Evolutionary conservation across 169 alveolate genomes (phyloP).

Genomic region (Cryptosporidium canis): DNA sequence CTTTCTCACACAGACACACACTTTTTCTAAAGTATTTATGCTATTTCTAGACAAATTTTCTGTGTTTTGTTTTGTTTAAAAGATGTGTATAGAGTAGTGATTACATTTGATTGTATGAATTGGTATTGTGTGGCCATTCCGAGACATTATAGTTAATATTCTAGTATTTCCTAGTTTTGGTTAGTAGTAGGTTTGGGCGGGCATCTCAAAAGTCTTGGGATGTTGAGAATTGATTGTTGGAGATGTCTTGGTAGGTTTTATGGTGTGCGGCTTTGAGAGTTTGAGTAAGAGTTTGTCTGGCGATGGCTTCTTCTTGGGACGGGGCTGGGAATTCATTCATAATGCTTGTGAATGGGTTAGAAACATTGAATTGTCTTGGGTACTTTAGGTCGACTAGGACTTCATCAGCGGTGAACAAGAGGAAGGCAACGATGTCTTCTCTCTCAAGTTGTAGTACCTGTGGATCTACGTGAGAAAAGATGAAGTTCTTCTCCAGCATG

Average conservation of each 20-base stretch:
- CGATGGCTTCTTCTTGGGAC: constrained; percentile 71
- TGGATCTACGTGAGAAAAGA: constrained; percentile 74
- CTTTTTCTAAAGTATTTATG: too few relatives aligned
- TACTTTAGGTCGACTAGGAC: constrained; percentile 74
- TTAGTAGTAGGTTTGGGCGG: not conserved
- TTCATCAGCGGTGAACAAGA: constrained; percentile 76
- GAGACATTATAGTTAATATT: too few relatives aligned
- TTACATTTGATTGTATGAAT: too few relatives aligned
- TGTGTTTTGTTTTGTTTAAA: too few relatives aligned
- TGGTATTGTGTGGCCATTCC: too few relatives aligned
- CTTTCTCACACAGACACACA: not conserved
- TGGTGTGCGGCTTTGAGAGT: constrained; percentile 59
- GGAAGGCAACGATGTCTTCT: constrained; percentile 75
- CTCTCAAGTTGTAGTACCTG: constrained; percentile 73
- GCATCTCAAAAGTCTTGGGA: constrained; percentile 53
- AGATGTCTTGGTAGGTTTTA: constrained; percentile 55
- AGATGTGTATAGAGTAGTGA: too few relatives aligned
- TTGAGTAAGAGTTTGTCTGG: constrained; percentile 66
- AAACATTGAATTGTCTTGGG: constrained; percentile 75
- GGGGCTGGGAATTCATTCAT: constrained; percentile 60
- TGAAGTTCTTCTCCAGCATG: constrained; percentile 76
- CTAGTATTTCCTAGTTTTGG: too few relatives aligned
- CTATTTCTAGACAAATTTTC: too few relatives aligned
- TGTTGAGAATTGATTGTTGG: constrained; percentile 43
- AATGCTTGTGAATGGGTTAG: constrained; percentile 73